A percentile compares a stretch with the other conserved stretches of the same genome.
Evolutionary conservation across 495 filamentous ascomycete species (phyloP).

Genomic region (Talaromyces trachyspermus): DNA sequence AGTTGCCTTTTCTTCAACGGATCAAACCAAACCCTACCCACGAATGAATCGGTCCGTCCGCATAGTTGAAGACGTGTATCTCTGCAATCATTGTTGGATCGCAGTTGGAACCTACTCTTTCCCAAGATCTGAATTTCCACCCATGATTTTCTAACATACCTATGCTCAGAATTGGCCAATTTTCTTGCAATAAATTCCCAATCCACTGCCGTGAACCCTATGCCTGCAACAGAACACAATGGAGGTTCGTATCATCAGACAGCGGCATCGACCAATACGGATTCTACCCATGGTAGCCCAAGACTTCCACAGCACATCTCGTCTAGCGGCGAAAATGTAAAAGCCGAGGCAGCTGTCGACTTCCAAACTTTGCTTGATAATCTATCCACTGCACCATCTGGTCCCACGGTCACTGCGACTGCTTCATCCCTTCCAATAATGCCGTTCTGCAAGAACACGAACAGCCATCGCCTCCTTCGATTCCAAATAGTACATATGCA

Average conservation of each 20-base stretch:
- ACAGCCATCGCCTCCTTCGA: conserved; percentile 15
- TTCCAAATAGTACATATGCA: conserved; percentile 18
- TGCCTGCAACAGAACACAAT: background rate
- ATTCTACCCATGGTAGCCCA: too few species aligned
- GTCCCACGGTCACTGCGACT: conserved; percentile 24
- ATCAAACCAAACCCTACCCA: background rate
- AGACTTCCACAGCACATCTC: too few species aligned
- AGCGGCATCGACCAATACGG: background rate
- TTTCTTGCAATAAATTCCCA: background rate
- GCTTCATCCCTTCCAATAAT: conserved; percentile 22
- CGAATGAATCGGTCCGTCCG: conserved; percentile 6
- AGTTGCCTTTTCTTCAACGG: background rate
- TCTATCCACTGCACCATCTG: conserved; percentile 32
- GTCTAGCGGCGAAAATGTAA: conserved; percentile 3
- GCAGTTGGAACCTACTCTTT: conserved; percentile 11
- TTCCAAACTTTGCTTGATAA: conserved; percentile 47
- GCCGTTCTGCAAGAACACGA: conserved; percentile 19
- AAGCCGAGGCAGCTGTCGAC: conserved; percentile 36
- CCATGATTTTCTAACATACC: conserved; percentile 9
- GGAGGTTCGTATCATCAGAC: background rate
- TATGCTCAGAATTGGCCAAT: background rate
- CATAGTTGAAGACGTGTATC: conserved; percentile 19
- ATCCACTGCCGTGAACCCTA: background rate
- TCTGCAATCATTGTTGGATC: background rate
- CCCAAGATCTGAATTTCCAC: conserved; percentile 1